These are phyloP conservation scores for Hemileccinum impolitum DNA, from an alignment of 768 basidiomycete species.

Conservation along the genomic window DNA sequence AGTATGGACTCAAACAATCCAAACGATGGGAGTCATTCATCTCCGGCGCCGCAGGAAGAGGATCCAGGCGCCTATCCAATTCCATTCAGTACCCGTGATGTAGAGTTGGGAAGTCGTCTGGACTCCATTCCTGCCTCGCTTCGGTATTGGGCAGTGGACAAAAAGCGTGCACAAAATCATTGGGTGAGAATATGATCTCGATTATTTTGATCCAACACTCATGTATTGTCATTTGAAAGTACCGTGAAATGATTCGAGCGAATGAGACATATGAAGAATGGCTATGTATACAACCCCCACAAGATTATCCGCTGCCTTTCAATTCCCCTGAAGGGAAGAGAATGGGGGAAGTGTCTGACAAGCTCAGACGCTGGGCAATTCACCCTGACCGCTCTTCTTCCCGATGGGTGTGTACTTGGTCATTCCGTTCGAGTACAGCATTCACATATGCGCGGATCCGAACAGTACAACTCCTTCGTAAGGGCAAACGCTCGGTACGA, in stretches of 20 bases:
- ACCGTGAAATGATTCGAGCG: constrained; percentile 1
- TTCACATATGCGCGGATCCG: background rate
- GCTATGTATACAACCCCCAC: constrained; percentile 7
- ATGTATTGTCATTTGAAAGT: constrained; percentile 4
- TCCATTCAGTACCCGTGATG: constrained; percentile 4
- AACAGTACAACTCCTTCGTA: constrained; percentile 3
- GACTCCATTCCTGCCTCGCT: constrained; percentile 6
- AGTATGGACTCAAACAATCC: background rate
- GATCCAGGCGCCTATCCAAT: constrained; percentile 19
- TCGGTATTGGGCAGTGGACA: constrained; percentile 14
- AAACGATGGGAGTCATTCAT: background rate
- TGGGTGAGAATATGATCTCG: constrained; percentile 15
- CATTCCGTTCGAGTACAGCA: background rate
- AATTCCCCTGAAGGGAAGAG: background rate
- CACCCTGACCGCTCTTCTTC: background rate
- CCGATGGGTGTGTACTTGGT: constrained; percentile 13
- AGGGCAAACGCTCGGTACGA: constrained; percentile 11
- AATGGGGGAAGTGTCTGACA: background rate
- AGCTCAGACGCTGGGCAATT: constrained; percentile 7
- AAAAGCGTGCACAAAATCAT: background rate
- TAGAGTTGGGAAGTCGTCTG: constrained; percentile 17
- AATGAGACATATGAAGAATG: constrained; percentile 17
- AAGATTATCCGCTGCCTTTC: constrained; percentile 11
- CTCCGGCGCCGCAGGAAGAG: background rate
- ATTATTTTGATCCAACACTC: background rate